Base-by-base conservation (phyloP, 2,329 filamentous ascomycete genomes). In the Alternaria sp. region DNA sequence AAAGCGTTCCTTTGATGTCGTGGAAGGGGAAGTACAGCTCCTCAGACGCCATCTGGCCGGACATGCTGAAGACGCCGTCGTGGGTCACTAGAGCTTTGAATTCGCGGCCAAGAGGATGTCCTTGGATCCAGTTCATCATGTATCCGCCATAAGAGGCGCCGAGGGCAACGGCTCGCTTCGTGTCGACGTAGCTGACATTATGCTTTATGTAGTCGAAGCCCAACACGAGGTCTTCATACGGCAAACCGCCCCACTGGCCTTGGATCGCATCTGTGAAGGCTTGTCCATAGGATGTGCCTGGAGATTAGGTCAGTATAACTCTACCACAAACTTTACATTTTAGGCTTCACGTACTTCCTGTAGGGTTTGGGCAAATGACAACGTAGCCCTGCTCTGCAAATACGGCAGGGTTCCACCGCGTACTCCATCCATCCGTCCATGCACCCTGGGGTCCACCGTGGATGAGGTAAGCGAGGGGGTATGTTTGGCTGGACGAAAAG, bases 71-170 rank as follows among this genome's bases (percentile, higher is more conserved):
- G 57, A 94, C 90, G 51, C 93, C 93, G 70, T 97, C 93, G 77
- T 97, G 93, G 72, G 90, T 93, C 26, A 97, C 93, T 5, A 97
- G 85, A 0, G 93, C 93, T 79, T 93, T 93, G 86, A 97, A 96
- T 69, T 91, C 89, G 26, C 92, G 89, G 19, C 93, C 93, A 0
- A 97, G 86, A 1, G 88, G 86, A 66, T 96, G 91, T 8, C 94
- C 94, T 80, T 97, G 93, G 71, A 97, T 93, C 93, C 94, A 97
- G 77, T 97, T 86, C 73, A 80, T 77, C 76, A 86, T 85, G 73
- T 76, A 81, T 2, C 78, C 78, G 25, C 77, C 81, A 53, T 82
- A 83, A 0, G 79, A 77, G 1, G 91, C 92, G 6, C 92, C 92
- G 0, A 93, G 81, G 1, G 90, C 91, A 1, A 96, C 91, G 2